These are phyloP conservation scores for Rhexocercosporidium sp. DNA, from an alignment of 2,329 filamentous ascomycete species.

Conservation along the genomic window DNA sequence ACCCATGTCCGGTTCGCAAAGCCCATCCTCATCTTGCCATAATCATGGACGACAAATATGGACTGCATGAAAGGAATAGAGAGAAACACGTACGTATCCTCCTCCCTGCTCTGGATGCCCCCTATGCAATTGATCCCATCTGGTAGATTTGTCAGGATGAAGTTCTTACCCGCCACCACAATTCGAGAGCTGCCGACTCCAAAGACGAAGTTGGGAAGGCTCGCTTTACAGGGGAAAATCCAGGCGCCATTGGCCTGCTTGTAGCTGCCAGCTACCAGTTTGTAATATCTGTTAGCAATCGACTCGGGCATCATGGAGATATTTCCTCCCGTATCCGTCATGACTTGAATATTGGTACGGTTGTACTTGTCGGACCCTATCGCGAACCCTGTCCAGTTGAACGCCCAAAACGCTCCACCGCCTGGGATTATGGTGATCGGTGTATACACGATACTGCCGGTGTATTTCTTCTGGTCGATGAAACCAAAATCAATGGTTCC, in stretches of 20 bases:
- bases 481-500: slow-evolving; percentile 59
- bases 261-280: slow-evolving; percentile 39
- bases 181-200: slow-evolving; percentile 39
- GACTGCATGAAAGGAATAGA: slow-evolving; percentile 28
- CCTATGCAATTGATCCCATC: slow-evolving; percentile 32
- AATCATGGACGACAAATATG: slow-evolving; percentile 35
- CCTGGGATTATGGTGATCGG: slow-evolving; percentile 45
- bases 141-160: slow-evolving; percentile 40
- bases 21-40: slow-evolving; percentile 27
- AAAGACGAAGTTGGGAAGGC: slow-evolving; percentile 42
- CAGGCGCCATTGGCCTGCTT: slow-evolving; percentile 37
- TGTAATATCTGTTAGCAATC: slow-evolving; percentile 3
- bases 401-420: slow-evolving; percentile 57
- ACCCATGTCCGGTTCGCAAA: slow-evolving; percentile 28
- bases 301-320: slow-evolving; percentile 42
- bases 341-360: slow-evolving; percentile 40
- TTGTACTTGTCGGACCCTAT: slow-evolving; percentile 54
- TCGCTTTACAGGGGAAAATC: slow-evolving; percentile 41
- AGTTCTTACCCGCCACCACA: slow-evolving; percentile 41
- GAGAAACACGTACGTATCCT: slow-evolving; percentile 24
- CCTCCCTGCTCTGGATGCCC: slow-evolving; percentile 30
- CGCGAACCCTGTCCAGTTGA: slow-evolving; percentile 54
- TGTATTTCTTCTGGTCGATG: slow-evolving; percentile 57
- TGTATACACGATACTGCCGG: slow-evolving; percentile 56
- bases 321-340: slow-evolving; percentile 47